Evolutionary conservation across 306 rosid genomes (phyloP).

Genomic region (Cucurbita moschata): DNA sequence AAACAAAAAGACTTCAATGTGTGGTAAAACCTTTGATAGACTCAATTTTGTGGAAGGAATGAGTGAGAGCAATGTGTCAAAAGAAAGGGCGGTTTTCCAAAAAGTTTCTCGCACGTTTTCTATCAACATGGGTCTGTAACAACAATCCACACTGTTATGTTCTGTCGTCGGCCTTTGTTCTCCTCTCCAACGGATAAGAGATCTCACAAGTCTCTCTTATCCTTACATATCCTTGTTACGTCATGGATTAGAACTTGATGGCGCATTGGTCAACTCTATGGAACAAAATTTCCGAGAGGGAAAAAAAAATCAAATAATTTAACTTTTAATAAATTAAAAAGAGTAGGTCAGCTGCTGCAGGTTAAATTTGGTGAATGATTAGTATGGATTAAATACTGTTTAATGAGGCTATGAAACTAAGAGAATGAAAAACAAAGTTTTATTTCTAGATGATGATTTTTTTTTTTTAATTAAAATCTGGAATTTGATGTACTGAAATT

Average conservation of each 20-base stretch:
- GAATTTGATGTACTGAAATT: neutral
- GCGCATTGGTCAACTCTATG: neutral
- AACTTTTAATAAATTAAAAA: neutral
- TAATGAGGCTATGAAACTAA: neutral
- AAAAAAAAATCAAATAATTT: neutral
- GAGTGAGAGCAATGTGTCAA: neutral
- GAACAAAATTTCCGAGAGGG: neutral
- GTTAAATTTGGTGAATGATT: conserved; percentile 11
- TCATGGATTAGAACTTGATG: neutral
- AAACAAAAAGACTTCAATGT: neutral
- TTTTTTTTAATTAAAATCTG: neutral
- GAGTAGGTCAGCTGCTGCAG: conserved; percentile 16
- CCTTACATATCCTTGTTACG: neutral
- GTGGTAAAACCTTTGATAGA: neutral
- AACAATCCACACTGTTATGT: too few relatives aligned
- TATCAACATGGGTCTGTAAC: too few relatives aligned
- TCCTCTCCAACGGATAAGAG: too few relatives aligned
- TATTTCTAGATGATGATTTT: neutral
- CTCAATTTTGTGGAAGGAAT: neutral
- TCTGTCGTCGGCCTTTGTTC: too few relatives aligned
- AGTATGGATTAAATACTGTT: neutral
- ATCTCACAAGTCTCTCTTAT: neutral
- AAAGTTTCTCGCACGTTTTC: too few relatives aligned
- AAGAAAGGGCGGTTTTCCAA: neutral
- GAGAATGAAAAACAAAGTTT: neutral